Evolutionary conservation across 768 basidiomycete species (phyloP).

Genomic region (Xerocomus brunneocitrinus): DNA sequence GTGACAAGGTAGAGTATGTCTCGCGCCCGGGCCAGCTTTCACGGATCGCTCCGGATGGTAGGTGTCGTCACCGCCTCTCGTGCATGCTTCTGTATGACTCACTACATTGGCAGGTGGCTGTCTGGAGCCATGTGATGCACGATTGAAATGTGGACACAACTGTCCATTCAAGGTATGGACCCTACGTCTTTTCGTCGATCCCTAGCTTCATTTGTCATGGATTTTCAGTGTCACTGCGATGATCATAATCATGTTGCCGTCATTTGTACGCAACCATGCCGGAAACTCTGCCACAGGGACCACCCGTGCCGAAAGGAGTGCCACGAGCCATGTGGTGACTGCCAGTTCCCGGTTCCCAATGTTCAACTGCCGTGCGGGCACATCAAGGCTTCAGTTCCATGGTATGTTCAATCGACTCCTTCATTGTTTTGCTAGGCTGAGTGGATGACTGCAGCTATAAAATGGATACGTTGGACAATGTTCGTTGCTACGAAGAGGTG

Average conservation of each 20-base stretch:
- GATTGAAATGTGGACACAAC: conserved; percentile 57
- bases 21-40: conserved; percentile 50
- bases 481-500: conserved; percentile 42
- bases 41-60: conserved; percentile 54
- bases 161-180: conserved; percentile 54
- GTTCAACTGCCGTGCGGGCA: conserved; percentile 61
- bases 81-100: no score
- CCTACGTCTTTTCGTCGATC: not conserved
- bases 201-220: no score
- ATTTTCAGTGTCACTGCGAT: conserved; percentile 54
- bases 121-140: conserved; percentile 47
- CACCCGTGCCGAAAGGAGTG: conserved; percentile 60
- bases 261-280: conserved; percentile 46
- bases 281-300: conserved; percentile 45
- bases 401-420: conserved; percentile 34
- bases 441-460: conserved; percentile 34
- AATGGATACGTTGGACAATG: conserved; percentile 40
- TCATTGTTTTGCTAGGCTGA: not conserved
- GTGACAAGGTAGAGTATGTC: conserved; percentile 36
- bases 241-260: conserved; percentile 49
- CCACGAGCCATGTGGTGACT: conserved; percentile 48
- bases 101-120: conserved; percentile 48
- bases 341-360: conserved; percentile 42
- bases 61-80: not conserved
- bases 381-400: conserved; percentile 37